These are phyloP conservation scores for Cicer cuneatum DNA, from an alignment of 306 rosid genomes.

Conservation along the genomic window DNA sequence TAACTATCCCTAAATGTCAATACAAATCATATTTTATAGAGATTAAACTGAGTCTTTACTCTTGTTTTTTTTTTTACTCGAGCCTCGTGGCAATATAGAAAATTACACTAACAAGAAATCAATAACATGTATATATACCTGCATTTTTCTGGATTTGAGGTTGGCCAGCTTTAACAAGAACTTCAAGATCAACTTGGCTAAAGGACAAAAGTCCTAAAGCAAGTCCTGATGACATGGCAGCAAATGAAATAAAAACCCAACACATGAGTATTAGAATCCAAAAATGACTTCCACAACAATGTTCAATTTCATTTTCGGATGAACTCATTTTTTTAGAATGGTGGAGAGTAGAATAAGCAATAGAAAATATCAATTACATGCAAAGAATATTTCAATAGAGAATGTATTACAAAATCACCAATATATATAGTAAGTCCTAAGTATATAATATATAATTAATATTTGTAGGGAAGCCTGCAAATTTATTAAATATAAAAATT, in stretches of 20 bases:
- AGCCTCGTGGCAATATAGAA: neutral
- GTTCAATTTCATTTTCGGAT: slow-evolving; percentile 20
- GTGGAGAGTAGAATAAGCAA: neutral
- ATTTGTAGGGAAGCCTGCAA: slow-evolving; percentile 33
- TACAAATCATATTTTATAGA: too few species aligned
- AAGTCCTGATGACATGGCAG: slow-evolving; percentile 68
- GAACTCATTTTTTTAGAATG: slow-evolving; percentile 32
- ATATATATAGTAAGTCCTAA: neutral
- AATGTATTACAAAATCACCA: slow-evolving; percentile 4
- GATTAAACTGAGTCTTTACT: too few species aligned
- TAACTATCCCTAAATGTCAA: too few species aligned
- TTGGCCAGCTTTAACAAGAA: slow-evolving; percentile 65
- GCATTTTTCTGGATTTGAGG: slow-evolving; percentile 66
- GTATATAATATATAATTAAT: neutral
- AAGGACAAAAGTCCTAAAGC: slow-evolving; percentile 76
- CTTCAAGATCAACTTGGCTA: slow-evolving; percentile 77
- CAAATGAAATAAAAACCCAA: slow-evolving; percentile 56
- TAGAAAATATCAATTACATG: slow-evolving; percentile 32
- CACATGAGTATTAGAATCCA: slow-evolving; percentile 53
- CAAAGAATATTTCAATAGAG: slow-evolving; percentile 33
- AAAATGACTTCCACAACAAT: slow-evolving; percentile 58
- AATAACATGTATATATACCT: slow-evolving; percentile 30
- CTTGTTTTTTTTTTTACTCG: neutral
- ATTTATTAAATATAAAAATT: slow-evolving; percentile 13
- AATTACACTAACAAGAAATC: neutral